phyloP scores from a whole-genome alignment of 2,329 filamentous ascomycete species.

The Trichoderma koningii region DNA sequence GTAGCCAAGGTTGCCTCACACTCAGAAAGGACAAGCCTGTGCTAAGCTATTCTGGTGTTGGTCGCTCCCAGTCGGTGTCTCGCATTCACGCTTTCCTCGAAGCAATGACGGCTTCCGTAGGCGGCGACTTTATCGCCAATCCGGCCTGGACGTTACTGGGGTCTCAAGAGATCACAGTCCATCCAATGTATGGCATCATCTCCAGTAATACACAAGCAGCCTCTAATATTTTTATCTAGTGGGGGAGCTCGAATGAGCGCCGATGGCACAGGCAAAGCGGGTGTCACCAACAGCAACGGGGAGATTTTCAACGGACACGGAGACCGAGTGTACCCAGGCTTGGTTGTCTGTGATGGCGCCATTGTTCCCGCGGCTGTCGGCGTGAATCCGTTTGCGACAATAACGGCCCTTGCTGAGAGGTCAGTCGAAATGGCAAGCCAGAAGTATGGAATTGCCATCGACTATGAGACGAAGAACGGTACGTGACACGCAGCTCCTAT shows the following conservation, averaged over 20 bases:
- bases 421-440: conserved; percentile 49
- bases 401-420: conserved; percentile 67
- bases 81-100: conserved; percentile 55
- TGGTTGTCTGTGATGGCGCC: conserved; percentile 64
- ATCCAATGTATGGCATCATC: too few relatives aligned
- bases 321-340: conserved; percentile 54
- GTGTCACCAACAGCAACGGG: conserved; percentile 63
- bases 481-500: too few relatives aligned
- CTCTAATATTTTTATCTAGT: not conserved
- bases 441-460: not conserved
- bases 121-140: conserved; percentile 60
- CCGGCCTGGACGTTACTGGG: conserved; percentile 50
- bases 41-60: conserved; percentile 58
- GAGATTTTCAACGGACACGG: conserved; percentile 59
- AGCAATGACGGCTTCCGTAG: conserved; percentile 57
- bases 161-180: too few relatives aligned
- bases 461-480: too few relatives aligned
- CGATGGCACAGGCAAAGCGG: conserved; percentile 57
- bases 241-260: conserved; percentile 63
- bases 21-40: too few relatives aligned
- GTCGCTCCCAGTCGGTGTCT: conserved; percentile 56
- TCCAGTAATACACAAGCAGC: too few relatives aligned
- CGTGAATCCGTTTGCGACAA: conserved; percentile 69
- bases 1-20: too few relatives aligned
- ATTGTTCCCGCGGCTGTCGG: conserved; percentile 63